Evolutionary conservation across 768 basidiomycete genomes (phyloP).

Genomic region (Amanita thiersii): DNA sequence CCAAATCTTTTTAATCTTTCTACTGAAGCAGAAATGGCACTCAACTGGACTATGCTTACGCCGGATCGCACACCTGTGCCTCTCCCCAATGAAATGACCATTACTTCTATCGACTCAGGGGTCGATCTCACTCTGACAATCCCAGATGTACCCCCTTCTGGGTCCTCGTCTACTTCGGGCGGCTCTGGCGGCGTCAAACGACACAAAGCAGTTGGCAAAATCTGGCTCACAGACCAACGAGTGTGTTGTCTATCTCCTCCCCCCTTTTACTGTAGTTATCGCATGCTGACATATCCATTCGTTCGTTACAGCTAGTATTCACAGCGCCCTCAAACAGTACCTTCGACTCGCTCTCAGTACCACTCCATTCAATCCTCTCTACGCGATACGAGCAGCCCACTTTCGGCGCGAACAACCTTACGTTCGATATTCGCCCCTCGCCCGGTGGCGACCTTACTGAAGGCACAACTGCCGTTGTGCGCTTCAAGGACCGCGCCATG

Average conservation of each 20-base stretch:
- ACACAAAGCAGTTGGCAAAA: conserved; percentile 47
- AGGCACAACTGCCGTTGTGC: conserved; percentile 59
- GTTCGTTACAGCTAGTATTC: conserved; percentile 51
- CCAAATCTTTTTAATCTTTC: not conserved
- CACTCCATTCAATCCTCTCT: conserved; percentile 54
- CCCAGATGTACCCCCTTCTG: conserved; percentile 42
- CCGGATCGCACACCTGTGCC: conserved; percentile 52
- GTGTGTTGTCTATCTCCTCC: conserved; percentile 30
- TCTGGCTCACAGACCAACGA: conserved; percentile 66
- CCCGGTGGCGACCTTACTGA: conserved; percentile 56
- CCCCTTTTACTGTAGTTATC: not conserved
- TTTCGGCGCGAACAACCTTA: conserved; percentile 60
- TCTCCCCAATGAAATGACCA: conserved; percentile 51
- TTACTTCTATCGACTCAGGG: conserved; percentile 47
- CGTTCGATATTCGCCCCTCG: conserved; percentile 60
- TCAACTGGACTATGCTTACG: conserved; percentile 72
- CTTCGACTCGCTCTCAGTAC: conserved; percentile 48
- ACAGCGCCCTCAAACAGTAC: conserved; percentile 26
- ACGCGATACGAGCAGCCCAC: conserved; percentile 73
- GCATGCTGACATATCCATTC: not conserved
- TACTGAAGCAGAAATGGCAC: conserved; percentile 48
- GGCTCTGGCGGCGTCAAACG: conserved; percentile 49
- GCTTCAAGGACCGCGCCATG: conserved; percentile 60
- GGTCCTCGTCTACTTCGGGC: conserved; percentile 30
- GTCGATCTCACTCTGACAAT: conserved; percentile 52